Conservation (phyloP, 73 alveolate genomes). For the Paramecium tetraurelia region DNA sequence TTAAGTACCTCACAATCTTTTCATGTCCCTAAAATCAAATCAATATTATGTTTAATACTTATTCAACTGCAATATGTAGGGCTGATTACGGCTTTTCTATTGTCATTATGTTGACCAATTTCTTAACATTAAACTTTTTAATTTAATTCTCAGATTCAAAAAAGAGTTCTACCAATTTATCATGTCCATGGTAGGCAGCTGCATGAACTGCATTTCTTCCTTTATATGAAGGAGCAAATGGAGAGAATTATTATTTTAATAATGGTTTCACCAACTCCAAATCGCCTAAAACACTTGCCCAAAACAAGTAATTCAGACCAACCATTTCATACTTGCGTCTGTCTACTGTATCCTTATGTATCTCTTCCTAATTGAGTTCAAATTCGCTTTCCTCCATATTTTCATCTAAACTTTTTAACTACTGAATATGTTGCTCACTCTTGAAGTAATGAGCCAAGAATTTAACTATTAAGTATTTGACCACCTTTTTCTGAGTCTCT, state of each 20-base stretch:
- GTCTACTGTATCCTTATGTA: neutral
- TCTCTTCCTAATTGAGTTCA: neutral
- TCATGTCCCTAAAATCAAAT: neutral
- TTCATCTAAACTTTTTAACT: neutral
- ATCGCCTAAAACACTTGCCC: conserved; percentile 12
- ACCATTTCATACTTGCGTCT: neutral
- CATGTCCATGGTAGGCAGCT: neutral
- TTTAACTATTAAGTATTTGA: neutral
- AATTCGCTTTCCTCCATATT: neutral
- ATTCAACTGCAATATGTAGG: neutral
- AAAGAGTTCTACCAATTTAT: neutral
- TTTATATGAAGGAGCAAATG: neutral
- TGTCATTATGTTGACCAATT: neutral
- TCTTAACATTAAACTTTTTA: neutral
- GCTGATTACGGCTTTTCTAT: neutral
- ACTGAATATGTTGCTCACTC: neutral
- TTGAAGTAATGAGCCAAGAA: neutral
- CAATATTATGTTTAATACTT: neutral
- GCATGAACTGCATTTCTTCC: conserved; percentile 40
- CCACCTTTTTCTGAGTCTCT: neutral
- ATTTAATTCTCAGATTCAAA: neutral
- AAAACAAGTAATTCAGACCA: neutral
- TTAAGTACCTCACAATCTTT: neutral
- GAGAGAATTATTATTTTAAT: neutral
- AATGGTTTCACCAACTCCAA: neutral